Percentiles rank a stretch among this genome's conserved stretches.
Evolutionary conservation across 371 early-diverging fungal species (phyloP).

Genomic region (Lichtheimia hyalospora): DNA sequence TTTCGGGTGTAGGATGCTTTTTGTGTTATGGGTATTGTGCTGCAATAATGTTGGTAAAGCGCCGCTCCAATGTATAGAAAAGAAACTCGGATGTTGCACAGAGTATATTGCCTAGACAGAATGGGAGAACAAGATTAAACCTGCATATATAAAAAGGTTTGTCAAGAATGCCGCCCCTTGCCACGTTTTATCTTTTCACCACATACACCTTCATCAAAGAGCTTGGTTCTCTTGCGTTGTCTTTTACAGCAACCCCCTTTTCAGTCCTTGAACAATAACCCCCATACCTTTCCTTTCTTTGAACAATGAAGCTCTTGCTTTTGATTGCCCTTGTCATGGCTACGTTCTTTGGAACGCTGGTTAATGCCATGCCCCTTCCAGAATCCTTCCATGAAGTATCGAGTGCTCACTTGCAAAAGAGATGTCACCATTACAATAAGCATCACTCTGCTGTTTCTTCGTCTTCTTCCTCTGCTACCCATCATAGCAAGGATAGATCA

Average conservation of each 20-base stretch:
- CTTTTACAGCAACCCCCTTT: conserved; percentile 8
- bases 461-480: background rate
- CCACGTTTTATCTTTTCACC: conserved; percentile 5
- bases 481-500: background rate
- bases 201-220: background rate
- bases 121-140: background rate
- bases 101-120: conserved; percentile 12
- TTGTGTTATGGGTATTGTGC: no score
- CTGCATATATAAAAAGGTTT: background rate
- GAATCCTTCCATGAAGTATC: conserved; percentile 12
- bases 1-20: no score
- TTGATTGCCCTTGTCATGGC: conserved; percentile 17
- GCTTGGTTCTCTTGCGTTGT: background rate
- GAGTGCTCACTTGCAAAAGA: background rate
- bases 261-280: conserved; percentile 11
- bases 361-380: conserved; percentile 19
- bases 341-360: conserved; percentile 16
- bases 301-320: conserved; percentile 4
- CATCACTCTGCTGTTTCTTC: background rate
- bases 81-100: conserved; percentile 15
- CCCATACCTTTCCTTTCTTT: conserved; percentile 14
- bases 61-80: conserved; percentile 4
- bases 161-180: background rate
- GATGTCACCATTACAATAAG: conserved; percentile 9
- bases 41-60: no score